Conservation (phyloP, 164 flowering plant species). For the Dillenia suffruticosa region DNA sequence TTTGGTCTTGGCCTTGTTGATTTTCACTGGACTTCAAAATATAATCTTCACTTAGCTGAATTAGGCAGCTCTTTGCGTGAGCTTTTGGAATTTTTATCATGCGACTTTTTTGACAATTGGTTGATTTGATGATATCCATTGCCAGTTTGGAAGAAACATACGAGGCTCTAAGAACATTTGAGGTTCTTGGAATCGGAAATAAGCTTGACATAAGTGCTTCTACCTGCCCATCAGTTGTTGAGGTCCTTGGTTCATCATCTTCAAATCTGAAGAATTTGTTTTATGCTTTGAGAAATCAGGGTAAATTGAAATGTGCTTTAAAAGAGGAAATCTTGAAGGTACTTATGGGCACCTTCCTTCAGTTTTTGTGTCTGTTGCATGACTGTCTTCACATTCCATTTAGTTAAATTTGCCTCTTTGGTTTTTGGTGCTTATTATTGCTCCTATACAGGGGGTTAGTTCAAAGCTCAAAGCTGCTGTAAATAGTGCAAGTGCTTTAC, state of each 20-base stretch:
- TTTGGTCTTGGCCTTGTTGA: no score
- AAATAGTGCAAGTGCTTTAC: constrained; percentile 62
- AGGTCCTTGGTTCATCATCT: constrained; percentile 50
- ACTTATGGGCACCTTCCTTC: neutral
- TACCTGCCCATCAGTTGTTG: constrained; percentile 42
- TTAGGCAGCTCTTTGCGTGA: neutral
- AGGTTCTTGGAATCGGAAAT: constrained; percentile 66
- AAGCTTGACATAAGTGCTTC: constrained; percentile 31
- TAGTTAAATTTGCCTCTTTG: neutral
- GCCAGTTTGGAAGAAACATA: constrained; percentile 80
- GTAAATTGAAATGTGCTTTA: constrained; percentile 54
- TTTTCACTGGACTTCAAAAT: no score
- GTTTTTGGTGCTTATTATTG: neutral
- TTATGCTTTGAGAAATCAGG: constrained; percentile 57
- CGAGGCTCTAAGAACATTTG: constrained; percentile 71
- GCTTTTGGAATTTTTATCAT: neutral
- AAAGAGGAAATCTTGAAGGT: constrained; percentile 56
- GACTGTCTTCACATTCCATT: neutral
- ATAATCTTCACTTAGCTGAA: neutral
- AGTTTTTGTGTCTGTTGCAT: neutral
- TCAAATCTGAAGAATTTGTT: constrained; percentile 54
- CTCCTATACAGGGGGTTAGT: constrained; percentile 38
- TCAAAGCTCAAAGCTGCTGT: constrained; percentile 53
- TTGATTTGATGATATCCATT: constrained; percentile 7
- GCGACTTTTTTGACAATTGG: neutral